Percentiles rank a stretch among this genome's conserved stretches.
Conservation (phyloP, 768 basidiomycete genomes). For the Russula griseocarnosa region DNA sequence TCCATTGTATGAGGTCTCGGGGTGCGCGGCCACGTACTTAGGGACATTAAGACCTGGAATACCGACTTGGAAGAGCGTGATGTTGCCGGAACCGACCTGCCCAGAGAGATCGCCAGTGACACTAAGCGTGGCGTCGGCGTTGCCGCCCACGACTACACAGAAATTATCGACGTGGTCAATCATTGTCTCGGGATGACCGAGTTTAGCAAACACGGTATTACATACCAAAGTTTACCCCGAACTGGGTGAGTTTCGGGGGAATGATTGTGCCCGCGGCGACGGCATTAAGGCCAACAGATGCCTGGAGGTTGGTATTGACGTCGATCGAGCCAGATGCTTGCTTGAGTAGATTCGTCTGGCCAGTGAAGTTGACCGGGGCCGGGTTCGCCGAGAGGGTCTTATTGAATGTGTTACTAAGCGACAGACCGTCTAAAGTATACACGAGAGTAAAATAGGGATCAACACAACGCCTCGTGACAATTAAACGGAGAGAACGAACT, state of each 20-base stretch:
- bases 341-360: not conserved
- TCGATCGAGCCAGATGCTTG: conserved; percentile 9
- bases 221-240: conserved; percentile 17
- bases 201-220: not conserved
- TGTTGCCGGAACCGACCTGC: not conserved
- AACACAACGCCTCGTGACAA: not conserved
- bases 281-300: not conserved
- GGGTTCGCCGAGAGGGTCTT: not conserved
- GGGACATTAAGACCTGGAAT: conserved; percentile 3
- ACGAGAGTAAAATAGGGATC: not conserved
- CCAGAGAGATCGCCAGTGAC: not conserved
- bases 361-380: not conserved
- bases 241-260: conserved; percentile 12
- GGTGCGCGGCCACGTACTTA: not conserved
- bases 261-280: conserved; percentile 19
- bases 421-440: not conserved
- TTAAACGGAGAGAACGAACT: not conserved
- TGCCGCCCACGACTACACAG: not conserved
- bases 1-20: not conserved
- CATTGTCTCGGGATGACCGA: not conserved
- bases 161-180: conserved; percentile 28
- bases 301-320: not conserved
- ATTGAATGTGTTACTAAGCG: not conserved
- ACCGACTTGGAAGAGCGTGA: not conserved
- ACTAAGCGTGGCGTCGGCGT: not conserved